Evolutionary conservation across 1,139 yeast species (phyloP).

Genomic region (Yarrowia galli): DNA sequence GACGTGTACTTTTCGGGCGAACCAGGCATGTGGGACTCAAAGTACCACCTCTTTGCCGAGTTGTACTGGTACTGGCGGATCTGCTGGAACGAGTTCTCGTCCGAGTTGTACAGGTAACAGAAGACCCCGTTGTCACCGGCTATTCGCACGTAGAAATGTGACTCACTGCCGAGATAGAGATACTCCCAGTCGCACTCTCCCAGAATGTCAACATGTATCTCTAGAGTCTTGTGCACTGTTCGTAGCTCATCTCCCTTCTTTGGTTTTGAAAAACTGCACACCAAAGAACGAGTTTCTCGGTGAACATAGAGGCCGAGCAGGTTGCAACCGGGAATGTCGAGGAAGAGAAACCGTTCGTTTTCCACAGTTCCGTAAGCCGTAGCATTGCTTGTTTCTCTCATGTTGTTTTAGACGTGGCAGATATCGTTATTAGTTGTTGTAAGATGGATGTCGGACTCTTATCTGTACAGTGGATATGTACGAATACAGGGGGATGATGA

Average conservation of each 20-base stretch:
- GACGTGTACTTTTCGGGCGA: not conserved
- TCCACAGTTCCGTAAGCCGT: not conserved
- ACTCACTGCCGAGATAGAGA: not conserved
- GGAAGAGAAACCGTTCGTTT: conserved; percentile 1
- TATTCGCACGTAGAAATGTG: not conserved
- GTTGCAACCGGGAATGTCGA: conserved; percentile 1
- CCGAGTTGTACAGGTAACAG: not conserved
- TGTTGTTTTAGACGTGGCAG: no score
- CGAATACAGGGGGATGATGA: no score
- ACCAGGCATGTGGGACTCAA: not conserved
- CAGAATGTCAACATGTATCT: not conserved
- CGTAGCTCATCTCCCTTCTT: not conserved
- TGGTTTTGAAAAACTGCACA: not conserved
- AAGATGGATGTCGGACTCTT: no score
- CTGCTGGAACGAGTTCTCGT: not conserved
- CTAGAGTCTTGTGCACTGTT: not conserved
- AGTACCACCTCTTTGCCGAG: conserved; percentile 1
- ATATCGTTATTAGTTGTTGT: no score
- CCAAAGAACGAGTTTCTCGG: not conserved
- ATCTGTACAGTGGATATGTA: no score
- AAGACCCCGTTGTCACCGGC: not conserved
- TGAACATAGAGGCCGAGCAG: not conserved
- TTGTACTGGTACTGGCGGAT: not conserved
- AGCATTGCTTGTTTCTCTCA: not conserved
- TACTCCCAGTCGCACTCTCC: conserved; percentile 17